Evolutionary conservation across 1,139 yeast genomes (phyloP).

Genomic region (Magnusiomyces tetraspermus): DNA sequence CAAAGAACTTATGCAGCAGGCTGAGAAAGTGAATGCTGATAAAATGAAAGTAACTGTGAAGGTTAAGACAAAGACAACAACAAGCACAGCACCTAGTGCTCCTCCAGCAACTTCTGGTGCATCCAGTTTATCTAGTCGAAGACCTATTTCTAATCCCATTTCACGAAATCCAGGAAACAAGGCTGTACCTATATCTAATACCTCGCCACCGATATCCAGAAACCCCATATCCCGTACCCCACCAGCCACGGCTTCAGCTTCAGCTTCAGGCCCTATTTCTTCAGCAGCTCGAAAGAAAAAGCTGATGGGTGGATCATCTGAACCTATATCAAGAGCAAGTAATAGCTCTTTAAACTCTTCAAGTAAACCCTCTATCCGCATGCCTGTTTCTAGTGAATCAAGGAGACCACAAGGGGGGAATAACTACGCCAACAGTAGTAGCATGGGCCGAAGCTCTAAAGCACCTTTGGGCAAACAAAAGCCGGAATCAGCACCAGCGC

Average conservation of each 20-base stretch:
- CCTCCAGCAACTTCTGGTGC: neutral
- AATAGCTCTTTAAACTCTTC: too few relatives aligned
- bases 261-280: neutral
- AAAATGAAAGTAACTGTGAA: slow-evolving; percentile 32
- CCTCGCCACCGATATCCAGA: neutral
- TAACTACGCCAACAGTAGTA: too few relatives aligned
- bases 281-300: slow-evolving; percentile 1
- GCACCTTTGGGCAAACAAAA: neutral
- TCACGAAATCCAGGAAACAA: neutral
- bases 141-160: neutral
- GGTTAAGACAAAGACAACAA: slow-evolving; percentile 18
- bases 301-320: neutral
- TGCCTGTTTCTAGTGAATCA: neutral
- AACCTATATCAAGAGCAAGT: neutral
- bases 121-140: neutral
- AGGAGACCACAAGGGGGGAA: too few relatives aligned
- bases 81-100: slow-evolving; percentile 2
- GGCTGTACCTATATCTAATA: neutral
- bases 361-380: neutral
- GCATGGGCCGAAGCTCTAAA: too few relatives aligned
- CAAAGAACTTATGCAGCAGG: slow-evolving; percentile 34
- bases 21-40: slow-evolving; percentile 30
- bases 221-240: neutral
- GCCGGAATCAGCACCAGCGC: slow-evolving; percentile 1
- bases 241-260: neutral